Evolutionary conservation across 2,329 filamentous ascomycete genomes (phyloP).

Genomic region (Colletotrichum siamense): DNA sequence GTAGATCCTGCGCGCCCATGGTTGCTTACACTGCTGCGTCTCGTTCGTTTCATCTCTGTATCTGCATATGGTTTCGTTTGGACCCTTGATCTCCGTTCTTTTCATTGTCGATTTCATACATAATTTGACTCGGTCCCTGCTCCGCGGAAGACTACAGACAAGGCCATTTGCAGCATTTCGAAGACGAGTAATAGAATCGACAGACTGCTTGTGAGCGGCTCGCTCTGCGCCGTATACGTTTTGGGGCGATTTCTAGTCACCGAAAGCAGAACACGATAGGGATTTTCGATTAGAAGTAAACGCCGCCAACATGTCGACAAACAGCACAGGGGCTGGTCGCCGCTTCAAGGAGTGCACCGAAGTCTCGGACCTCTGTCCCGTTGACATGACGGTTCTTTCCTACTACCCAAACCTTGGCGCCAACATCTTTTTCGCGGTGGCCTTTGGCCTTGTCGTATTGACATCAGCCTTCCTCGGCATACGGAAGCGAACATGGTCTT

Average conservation of each 20-base stretch:
- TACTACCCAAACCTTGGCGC: slow-evolving; percentile 63
- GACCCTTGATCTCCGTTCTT: not conserved
- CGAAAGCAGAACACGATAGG: not conserved
- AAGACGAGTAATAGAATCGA: not conserved
- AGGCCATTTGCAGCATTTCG: not conserved
- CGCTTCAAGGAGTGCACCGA: slow-evolving; percentile 36
- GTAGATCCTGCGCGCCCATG: not conserved
- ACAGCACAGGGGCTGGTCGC: slow-evolving; percentile 4
- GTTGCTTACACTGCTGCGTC: not conserved
- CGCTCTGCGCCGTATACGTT: not conserved
- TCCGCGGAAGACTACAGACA: not conserved
- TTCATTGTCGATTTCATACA: not conserved
- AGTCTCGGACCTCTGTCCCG: slow-evolving; percentile 52
- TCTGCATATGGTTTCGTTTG: not conserved
- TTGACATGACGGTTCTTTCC: slow-evolving; percentile 56
- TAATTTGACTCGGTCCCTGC: not conserved
- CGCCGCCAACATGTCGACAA: slow-evolving; percentile 6
- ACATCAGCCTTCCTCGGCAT: slow-evolving; percentile 48
- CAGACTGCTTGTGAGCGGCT: not conserved
- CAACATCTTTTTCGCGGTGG: slow-evolving; percentile 58
- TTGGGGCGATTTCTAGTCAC: not conserved
- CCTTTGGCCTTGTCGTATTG: slow-evolving; percentile 51
- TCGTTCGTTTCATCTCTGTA: not conserved
- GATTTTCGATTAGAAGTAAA: not conserved
- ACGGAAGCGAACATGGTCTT: slow-evolving; percentile 61